Conservation (phyloP, 2,329 filamentous ascomycete genomes). For the Plectosphaerella sp. region DNA sequence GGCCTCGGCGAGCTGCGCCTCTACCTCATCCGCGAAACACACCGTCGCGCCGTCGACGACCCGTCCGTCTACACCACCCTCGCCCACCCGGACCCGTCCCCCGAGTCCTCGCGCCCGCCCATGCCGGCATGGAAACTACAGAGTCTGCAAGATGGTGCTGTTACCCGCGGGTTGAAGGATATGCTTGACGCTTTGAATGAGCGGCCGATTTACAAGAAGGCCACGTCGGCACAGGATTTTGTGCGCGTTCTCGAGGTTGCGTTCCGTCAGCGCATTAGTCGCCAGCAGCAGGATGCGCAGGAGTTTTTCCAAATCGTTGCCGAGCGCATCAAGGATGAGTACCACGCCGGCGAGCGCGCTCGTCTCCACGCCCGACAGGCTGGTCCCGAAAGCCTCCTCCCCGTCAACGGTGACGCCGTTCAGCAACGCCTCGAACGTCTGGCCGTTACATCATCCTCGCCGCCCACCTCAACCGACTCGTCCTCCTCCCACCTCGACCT, state of each 20-base stretch:
- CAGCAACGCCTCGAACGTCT: conserved; percentile 24
- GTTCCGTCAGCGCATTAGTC: conserved; percentile 84
- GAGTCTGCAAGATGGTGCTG: conserved; percentile 72
- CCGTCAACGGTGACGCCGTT: conserved; percentile 16
- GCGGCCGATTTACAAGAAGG: conserved; percentile 88
- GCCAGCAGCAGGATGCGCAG: conserved; percentile 95
- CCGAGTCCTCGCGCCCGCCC: conserved; percentile 11
- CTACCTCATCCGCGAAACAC: conserved; percentile 88
- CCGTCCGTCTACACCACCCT: conserved; percentile 67
- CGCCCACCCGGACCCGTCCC: conserved; percentile 39
- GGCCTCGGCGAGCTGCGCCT: conserved; percentile 83
- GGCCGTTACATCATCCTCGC: conserved; percentile 10
- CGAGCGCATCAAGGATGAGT: conserved; percentile 90
- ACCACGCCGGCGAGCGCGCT: conserved; percentile 77
- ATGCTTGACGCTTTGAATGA: conserved; percentile 92
- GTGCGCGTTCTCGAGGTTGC: conserved; percentile 78
- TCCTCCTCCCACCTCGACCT: conserved; percentile 3
- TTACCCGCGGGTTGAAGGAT: conserved; percentile 85
- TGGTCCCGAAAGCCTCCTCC: not conserved
- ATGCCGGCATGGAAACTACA: conserved; percentile 58
- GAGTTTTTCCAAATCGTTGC: conserved; percentile 94
- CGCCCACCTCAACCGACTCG: conserved; percentile 7
- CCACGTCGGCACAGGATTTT: conserved; percentile 82
- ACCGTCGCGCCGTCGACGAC: conserved; percentile 77
- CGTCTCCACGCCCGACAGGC: conserved; percentile 49